These are phyloP conservation scores for Prorocentrum cordatum DNA, from an alignment of 169 alveolate species.

Conservation along the genomic window DNA sequence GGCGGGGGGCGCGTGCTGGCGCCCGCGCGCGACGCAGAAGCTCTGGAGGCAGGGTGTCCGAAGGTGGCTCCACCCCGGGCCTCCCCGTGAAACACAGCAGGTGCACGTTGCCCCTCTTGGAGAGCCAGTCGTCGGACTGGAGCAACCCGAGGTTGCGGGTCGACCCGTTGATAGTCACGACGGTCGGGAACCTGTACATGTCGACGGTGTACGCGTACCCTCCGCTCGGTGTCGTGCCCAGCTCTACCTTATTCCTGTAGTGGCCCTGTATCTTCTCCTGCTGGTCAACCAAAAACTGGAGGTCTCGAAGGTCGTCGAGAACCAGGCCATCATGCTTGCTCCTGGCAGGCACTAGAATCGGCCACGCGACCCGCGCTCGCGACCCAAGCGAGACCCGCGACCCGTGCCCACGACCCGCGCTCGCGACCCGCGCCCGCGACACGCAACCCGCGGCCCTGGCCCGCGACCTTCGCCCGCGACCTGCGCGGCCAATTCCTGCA, in stretches of 20 bases:
- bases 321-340: not conserved
- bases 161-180: not conserved
- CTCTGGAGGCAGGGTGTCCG: too few relatives aligned
- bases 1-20: too few relatives aligned
- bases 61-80: too few relatives aligned
- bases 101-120: not conserved
- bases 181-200: not conserved
- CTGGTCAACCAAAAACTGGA: not conserved
- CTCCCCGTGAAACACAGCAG: too few relatives aligned
- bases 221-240: slow-evolving; percentile 12
- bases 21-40: too few relatives aligned
- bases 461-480: not conserved
- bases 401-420: too few relatives aligned
- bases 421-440: too few relatives aligned
- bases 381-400: not conserved
- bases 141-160: not conserved
- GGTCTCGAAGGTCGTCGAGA: not conserved
- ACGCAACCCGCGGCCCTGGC: too few relatives aligned
- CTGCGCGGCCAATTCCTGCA: not conserved
- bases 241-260: not conserved
- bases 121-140: not conserved
- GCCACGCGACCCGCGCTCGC: not conserved
- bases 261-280: slow-evolving; percentile 23
- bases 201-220: not conserved
- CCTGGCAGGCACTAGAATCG: not conserved